Evolutionary conservation across 1,284 basidiomycete genomes (phyloP), one percentile per base, ranked within the genome.

Genomic region (Cerrena zonata): DNA sequence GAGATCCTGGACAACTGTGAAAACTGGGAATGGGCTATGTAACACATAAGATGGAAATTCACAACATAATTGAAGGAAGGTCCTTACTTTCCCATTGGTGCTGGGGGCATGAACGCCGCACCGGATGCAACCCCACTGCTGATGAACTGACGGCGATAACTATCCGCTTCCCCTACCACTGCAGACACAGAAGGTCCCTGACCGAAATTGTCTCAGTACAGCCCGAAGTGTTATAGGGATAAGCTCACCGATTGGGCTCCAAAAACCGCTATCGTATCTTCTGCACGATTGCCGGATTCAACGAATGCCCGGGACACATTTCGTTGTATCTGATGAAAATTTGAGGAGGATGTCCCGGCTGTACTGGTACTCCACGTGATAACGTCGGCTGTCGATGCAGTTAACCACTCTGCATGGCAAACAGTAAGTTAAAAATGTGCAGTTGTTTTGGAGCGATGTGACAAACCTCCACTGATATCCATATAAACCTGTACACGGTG

Each of bases 401-500:
- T 15, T 48, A 48, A 43, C 56, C 55, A 51, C 23, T 47, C 49
- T 47, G n/a, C n/a, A n/a, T n/a, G n/a, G 13, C 21, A 10, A 27
- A 7, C 26, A 46, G 3, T 27, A n/a, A n/a, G 30, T 7, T 15
- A 34, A 12, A n/a, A 23, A 34, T 34, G 30, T 15, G 30, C 15
- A 7, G n/a, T 15, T 7, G 15, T 7, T 34, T 7, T 15, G 15
- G 15, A n/a, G 15, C 24, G 18, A 21, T 45, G n/a, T n/a, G 27
- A 7, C 53, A 26, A 18, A 61, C 62, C 61, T 59, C 56, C 69
- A 45, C 54, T 65, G 34, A 74, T 58, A 53, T 73, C 66, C 19
- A 66, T 62, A 56, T 71, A 69, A 24, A 67, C 47, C 50, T 67
- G 60, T 10, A 71, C 61, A 36, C 48, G 24, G 52, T 71, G 69